Percentiles rank a stretch among this genome's conserved stretches.
Evolutionary conservation across 352 stramenopile genomes (phyloP).

Genomic region (Globisporangium uncinulatum): DNA sequence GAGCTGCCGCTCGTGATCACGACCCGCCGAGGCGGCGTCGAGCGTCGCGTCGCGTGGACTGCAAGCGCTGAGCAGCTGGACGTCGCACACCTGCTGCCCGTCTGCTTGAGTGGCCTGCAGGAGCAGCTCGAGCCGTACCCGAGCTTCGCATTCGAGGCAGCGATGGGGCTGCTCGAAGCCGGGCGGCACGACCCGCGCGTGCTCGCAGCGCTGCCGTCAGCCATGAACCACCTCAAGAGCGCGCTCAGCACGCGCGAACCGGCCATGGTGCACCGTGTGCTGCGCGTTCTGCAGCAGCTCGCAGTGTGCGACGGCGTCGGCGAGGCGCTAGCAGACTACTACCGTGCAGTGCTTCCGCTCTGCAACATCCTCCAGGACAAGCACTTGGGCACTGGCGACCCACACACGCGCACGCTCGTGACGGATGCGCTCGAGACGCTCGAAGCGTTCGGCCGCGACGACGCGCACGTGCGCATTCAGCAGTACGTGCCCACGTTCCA

Average conservation of each 20-base stretch:
- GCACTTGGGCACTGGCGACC: constrained; percentile 63
- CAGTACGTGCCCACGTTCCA: constrained; percentile 74
- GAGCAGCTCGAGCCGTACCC: constrained; percentile 68
- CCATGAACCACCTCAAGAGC: constrained; percentile 59
- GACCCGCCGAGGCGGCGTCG: constrained; percentile 27
- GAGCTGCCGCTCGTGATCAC: constrained; percentile 60
- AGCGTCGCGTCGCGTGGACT: constrained; percentile 53
- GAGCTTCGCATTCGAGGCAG: constrained; percentile 62
- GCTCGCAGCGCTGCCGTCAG: constrained; percentile 40
- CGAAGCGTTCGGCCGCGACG: constrained; percentile 62
- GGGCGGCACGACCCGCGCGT: constrained; percentile 40
- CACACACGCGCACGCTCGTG: constrained; percentile 48
- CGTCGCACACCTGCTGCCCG: constrained; percentile 58
- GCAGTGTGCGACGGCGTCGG: constrained; percentile 66
- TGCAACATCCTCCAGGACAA: constrained; percentile 83
- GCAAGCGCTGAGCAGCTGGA: constrained; percentile 51
- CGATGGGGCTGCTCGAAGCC: constrained; percentile 58
- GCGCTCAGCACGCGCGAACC: constrained; percentile 62
- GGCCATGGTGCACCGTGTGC: constrained; percentile 53
- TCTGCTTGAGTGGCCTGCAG: constrained; percentile 72
- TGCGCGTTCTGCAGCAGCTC: constrained; percentile 71
- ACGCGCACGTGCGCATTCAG: constrained; percentile 65
- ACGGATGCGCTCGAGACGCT: constrained; percentile 65
- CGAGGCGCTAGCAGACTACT: constrained; percentile 55
- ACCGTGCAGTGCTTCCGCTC: constrained; percentile 65